Percentiles rank a stretch among this genome's conserved stretches.
Evolutionary conservation across 257 asterid species (phyloP).

Genomic region (Fraxinus americana): DNA sequence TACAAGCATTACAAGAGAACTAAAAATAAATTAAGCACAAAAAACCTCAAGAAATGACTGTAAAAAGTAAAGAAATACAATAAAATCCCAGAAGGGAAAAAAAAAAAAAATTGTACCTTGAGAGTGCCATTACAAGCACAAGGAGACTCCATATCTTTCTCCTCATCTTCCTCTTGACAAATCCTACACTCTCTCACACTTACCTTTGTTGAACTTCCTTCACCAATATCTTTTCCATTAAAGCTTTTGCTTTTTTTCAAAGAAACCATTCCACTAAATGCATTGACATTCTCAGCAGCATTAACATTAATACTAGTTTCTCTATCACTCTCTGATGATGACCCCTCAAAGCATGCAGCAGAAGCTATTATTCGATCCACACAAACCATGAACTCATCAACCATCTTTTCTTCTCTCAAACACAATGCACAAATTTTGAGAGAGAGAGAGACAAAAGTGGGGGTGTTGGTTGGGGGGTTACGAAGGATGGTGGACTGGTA

Average conservation of each 20-base stretch:
- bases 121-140: constrained; percentile 89
- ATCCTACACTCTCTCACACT: constrained; percentile 44
- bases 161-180: constrained; percentile 51
- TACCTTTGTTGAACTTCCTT: constrained; percentile 18
- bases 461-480: background rate
- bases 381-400: constrained; percentile 72
- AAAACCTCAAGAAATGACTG: background rate
- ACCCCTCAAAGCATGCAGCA: constrained; percentile 25
- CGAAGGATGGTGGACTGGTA: background rate
- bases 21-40: background rate
- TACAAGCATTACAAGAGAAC: background rate
- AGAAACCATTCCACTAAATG: background rate
- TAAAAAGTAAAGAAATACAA: background rate
- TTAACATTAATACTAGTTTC: background rate
- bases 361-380: constrained; percentile 44
- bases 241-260: background rate
- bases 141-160: constrained; percentile 56
- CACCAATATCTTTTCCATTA: constrained; percentile 15
- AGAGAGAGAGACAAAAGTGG: constrained; percentile 14
- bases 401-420: constrained; percentile 41
- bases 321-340: background rate
- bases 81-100: too few relatives aligned
- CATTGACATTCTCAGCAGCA: background rate
- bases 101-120: constrained; percentile 37
- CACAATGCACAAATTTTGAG: constrained; percentile 1